A percentile compares a stretch with the other conserved stretches of the same genome.
Conservation (phyloP, 148 eudicot genomes). For the Drosera capensis region DNA sequence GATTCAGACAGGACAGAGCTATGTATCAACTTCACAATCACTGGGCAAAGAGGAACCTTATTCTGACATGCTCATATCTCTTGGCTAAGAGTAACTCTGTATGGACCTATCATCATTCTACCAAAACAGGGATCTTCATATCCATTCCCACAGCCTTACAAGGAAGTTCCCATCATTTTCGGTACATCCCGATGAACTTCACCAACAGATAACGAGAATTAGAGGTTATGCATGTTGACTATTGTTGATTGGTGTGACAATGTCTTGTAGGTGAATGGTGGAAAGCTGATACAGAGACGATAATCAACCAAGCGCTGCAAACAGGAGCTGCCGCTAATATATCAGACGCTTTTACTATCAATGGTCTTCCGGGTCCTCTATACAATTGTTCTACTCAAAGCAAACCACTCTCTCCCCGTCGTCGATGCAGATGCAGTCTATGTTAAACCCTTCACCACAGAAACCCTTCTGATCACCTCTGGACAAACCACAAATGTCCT, state of each 20-base stretch:
- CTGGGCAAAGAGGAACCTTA: constrained; percentile 19
- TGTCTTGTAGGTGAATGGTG: constrained; percentile 19
- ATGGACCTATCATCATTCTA: constrained; percentile 14
- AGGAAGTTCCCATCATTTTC: constrained; percentile 14
- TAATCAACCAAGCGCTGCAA: constrained; percentile 16
- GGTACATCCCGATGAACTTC: not conserved
- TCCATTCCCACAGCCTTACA: constrained; percentile 14
- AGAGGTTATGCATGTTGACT: not conserved
- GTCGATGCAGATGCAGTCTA: constrained; percentile 19
- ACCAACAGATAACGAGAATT: not conserved
- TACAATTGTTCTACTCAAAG: constrained; percentile 15
- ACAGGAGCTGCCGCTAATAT: constrained; percentile 20
- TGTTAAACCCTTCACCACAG: constrained; percentile 10
- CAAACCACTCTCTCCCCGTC: constrained; percentile 11
- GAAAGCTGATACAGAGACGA: constrained; percentile 17
- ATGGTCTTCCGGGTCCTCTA: constrained; percentile 19
- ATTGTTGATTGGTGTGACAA: not conserved
- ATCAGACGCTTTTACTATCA: constrained; percentile 17
- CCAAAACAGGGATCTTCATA: constrained; percentile 12
- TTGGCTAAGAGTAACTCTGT: constrained; percentile 16
- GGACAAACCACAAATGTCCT: constrained; percentile 21
- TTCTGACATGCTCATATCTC: constrained; percentile 17
- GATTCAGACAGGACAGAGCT: constrained; percentile 13
- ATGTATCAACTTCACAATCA: constrained; percentile 12
- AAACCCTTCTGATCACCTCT: constrained; percentile 12